Conservation (phyloP, 495 filamentous ascomycete species). For the Chaetomium fimeti region DNA sequence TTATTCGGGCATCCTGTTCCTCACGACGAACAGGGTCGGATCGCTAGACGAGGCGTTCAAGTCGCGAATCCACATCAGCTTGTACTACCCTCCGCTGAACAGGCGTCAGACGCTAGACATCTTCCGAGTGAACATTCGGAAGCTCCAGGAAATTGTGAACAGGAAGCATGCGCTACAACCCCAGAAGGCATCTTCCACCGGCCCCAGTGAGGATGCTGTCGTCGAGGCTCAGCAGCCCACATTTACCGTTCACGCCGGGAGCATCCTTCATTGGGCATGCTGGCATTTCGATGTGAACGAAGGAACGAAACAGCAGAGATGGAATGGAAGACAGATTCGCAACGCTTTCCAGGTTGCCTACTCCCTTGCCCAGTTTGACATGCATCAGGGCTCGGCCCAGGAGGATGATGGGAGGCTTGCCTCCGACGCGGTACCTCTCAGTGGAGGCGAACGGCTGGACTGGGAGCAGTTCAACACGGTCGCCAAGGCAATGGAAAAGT, state of each 20-base stretch:
- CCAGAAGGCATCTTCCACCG: no score
- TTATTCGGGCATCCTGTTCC: constrained; percentile 40
- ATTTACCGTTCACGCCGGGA: neutral
- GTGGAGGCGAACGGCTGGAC: no score
- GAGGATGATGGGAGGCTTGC: constrained; percentile 26
- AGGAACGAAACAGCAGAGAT: constrained; percentile 25
- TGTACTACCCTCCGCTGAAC: constrained; percentile 39
- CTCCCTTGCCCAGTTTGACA: constrained; percentile 40
- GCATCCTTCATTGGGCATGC: neutral
- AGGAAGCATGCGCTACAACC: neutral
- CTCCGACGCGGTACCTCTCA: neutral
- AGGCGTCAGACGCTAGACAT: constrained; percentile 34
- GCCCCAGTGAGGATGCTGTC: no score
- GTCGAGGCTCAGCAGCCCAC: neutral
- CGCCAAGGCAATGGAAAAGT: neutral
- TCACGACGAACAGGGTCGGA: constrained; percentile 44
- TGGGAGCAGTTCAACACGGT: neutral
- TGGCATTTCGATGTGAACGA: neutral
- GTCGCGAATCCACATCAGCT: constrained; percentile 40
- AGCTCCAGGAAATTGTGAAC: neutral
- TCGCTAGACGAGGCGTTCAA: constrained; percentile 43
- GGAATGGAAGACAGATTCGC: constrained; percentile 42
- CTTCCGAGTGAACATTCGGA: constrained; percentile 10
- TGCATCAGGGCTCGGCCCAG: constrained; percentile 1
- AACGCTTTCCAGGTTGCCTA: constrained; percentile 42